Base-by-base conservation (phyloP, 163 green algal species). In the Prototheca cutis region DNA sequence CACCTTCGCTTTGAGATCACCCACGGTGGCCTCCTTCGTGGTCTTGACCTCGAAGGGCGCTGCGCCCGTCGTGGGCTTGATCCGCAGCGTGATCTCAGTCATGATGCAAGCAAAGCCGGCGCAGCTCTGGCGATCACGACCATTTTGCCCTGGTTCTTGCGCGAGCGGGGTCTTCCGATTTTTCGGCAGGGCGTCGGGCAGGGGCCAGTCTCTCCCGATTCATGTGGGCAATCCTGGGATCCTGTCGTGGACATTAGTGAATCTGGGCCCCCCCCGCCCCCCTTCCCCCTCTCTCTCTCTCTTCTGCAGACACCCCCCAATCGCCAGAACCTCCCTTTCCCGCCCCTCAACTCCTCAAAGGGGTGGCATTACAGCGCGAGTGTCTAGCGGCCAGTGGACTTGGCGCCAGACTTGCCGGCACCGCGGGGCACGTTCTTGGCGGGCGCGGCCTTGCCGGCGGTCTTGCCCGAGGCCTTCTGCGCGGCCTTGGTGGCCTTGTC, bases 1-100 rank as follows among this genome's bases (percentile, higher is more conserved):
- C 4, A 87, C 65, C 15, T 65, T 61, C 25, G 72, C 66, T 61
- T 93, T 93, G 1, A 94, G 56, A 23, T 88, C 81, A 0, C 13
- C 17, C 2, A 94, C 61, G 1, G 69, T 88, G 7, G 18, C 31
- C 55, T 40, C n/a, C 1, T 40, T 47, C 8, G 62, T 67, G 2
- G 56, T 53, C 27, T 70, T 70, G 19, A 72, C 62, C 0, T 61
- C 23, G 7, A 76, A 69, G 8, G 62, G n/a, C 24, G 48, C 24
- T 18, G 48, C 32, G 24, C 48, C 79, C 25, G 67, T 59, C 19
- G 77, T 79, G 4, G 76, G 68, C 60, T 86, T 86, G 1, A 87
- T 62, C 2, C 61, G 57, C 1, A 87, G 53, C 53, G 24, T 53
- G 17, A 86, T 68, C 0, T 56, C 33, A 23, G 58, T 24, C 62